Evolutionary conservation across 768 basidiomycete species (phyloP), one percentile per base, ranked within the genome.

Genomic region (Tricholoma sp.): DNA sequence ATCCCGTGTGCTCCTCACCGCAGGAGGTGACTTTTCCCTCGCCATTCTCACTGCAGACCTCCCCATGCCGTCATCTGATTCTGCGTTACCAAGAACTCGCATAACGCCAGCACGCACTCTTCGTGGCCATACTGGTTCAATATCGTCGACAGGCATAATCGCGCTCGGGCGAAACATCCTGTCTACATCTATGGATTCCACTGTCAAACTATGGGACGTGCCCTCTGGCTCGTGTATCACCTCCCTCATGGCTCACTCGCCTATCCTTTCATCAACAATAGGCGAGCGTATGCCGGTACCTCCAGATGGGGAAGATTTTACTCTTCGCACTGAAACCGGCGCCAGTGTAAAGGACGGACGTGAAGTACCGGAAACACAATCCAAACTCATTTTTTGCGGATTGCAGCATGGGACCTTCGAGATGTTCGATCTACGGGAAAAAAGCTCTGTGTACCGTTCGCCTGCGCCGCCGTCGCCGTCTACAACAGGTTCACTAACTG

Each of bases 171-270:
- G 82, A 20, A 84, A 85, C 61, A 68, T 93, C 50, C 63, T 93
- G 6, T 88, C 87, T 9, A 72, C 79, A 5, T 81, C 85, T 0
- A 82, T 84, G 55, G 90, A 93, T 65, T 81, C 83, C 2, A 86
- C 85, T 0, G 64, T 91, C 20, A 77, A 83, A 49, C 71, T 90
- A 3, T 91, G 91, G 90, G 85, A 90, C 59, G 81, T 91, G 7
- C 77, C 82, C 2, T 72, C 75, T 7, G 80, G 80, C 2, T 67
- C 74, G 18, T 74, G 78, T 56, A 75, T 84, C 8, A 65, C 75
- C 9, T 71, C 79, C 11, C 58, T 88, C 50, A 69, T 71, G 4
- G 68, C 78, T 0, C 68, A 70, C 17, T 68, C 73, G 0, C 77
- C 78, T 6, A 73, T 84, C 18, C 69, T 73, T 29, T 74, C 74